Evolutionary conservation across 768 basidiomycete genomes (phyloP).

Genomic region (Amanita fuliginea): DNA sequence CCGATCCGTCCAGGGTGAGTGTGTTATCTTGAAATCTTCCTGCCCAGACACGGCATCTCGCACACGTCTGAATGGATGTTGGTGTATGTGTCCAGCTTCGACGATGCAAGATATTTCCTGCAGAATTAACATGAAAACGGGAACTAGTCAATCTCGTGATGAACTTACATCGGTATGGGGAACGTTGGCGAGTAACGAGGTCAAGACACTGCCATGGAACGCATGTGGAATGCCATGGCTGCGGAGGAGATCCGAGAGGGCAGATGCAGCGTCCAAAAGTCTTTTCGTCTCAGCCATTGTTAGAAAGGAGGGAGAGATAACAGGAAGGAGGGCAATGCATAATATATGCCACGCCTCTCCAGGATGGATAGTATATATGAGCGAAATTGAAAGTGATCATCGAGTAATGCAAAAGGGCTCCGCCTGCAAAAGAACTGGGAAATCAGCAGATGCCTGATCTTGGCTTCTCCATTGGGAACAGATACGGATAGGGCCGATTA

Average conservation of each 20-base stretch:
- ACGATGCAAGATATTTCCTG: conserved; percentile 85
- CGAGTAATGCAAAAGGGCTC: conserved; percentile 40
- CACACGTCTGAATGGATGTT: conserved; percentile 71
- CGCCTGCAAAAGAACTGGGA: conserved; percentile 30
- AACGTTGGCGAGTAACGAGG: conserved; percentile 56
- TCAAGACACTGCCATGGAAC: conserved; percentile 68
- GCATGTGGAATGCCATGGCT: conserved; percentile 60
- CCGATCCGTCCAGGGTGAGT: conserved; percentile 86
- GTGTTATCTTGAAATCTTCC: conserved; percentile 52
- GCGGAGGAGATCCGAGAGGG: conserved; percentile 57
- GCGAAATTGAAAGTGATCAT: conserved; percentile 25
- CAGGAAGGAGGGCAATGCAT: conserved; percentile 35
- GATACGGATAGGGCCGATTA: conserved; percentile 39
- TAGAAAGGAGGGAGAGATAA: conserved; percentile 16
- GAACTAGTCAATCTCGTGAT: too few relatives aligned
- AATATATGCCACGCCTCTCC: conserved; percentile 32
- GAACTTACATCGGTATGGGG: conserved; percentile 54
- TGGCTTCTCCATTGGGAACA: conserved; percentile 23
- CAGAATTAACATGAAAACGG: conserved; percentile 8
- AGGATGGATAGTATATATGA: conserved; percentile 24
- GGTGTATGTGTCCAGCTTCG: conserved; percentile 49
- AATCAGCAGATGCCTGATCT: conserved; percentile 36
- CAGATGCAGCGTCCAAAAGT: conserved; percentile 66
- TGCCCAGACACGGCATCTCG: conserved; percentile 62
- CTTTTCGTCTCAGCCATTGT: conserved; percentile 63